Percentiles rank a stretch among this genome's conserved stretches.
Evolutionary conservation across 306 rosid species (phyloP).

Genomic region (Cicer pinnatifidum): DNA sequence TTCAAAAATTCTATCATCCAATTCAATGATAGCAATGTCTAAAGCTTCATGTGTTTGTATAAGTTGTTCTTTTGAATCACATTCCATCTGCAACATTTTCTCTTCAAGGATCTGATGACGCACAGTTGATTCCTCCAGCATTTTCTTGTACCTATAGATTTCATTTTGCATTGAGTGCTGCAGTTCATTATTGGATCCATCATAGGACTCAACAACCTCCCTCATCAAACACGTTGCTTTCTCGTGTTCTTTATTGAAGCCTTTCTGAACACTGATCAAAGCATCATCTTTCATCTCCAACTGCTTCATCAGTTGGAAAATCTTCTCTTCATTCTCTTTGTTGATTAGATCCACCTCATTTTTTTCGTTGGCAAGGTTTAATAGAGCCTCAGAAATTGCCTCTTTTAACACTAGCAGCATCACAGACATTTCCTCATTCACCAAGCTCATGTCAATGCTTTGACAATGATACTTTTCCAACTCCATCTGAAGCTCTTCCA

Average conservation of each 20-base stretch:
- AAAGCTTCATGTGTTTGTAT: slow-evolving; percentile 54
- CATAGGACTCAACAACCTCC: slow-evolving; percentile 58
- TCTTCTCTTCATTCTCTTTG: slow-evolving; percentile 54
- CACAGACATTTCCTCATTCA: slow-evolving; percentile 72
- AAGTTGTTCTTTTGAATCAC: slow-evolving; percentile 45
- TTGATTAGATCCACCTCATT: slow-evolving; percentile 48
- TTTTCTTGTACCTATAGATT: slow-evolving; percentile 56
- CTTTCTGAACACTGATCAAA: slow-evolving; percentile 45
- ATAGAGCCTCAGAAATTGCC: slow-evolving; percentile 65
- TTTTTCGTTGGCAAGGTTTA: slow-evolving; percentile 52
- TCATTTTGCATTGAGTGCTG: slow-evolving; percentile 52
- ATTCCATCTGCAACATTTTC: slow-evolving; percentile 46
- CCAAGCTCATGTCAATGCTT: slow-evolving; percentile 61
- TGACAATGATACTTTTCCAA: slow-evolving; percentile 57
- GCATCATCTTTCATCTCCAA: slow-evolving; percentile 66
- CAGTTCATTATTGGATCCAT: slow-evolving; percentile 48
- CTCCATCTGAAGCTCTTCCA: slow-evolving; percentile 57
- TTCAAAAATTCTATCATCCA: slow-evolving; percentile 60
- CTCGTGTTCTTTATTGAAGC: slow-evolving; percentile 47
- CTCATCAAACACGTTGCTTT: slow-evolving; percentile 45
- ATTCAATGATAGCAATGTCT: slow-evolving; percentile 52
- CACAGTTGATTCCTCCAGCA: slow-evolving; percentile 61
- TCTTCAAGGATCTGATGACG: slow-evolving; percentile 53
- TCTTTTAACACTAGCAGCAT: slow-evolving; percentile 64
- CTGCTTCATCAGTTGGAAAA: slow-evolving; percentile 56